phyloP scores from a whole-genome alignment of 2,329 filamentous ascomycete genomes.

The Stachybotrys chlorohalonatus region DNA sequence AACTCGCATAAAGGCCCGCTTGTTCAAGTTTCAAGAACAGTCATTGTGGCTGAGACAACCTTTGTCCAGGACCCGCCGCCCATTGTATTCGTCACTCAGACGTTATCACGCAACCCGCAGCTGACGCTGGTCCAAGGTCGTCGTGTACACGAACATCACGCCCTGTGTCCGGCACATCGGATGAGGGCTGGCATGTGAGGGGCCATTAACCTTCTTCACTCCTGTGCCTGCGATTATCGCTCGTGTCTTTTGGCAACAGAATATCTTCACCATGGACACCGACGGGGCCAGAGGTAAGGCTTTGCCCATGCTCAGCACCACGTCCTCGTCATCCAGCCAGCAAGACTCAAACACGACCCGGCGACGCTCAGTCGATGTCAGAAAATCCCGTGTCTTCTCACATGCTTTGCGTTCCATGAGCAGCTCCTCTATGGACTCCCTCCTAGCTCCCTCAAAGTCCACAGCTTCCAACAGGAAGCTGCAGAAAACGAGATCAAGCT shows the following conservation, averaged over 20 bases:
- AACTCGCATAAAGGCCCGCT: neutral
- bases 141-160: no score
- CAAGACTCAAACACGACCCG: neutral
- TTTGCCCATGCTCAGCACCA: neutral
- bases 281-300: neutral
- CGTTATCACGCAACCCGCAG: no score
- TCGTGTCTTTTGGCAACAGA: neutral
- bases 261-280: neutral
- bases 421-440: constrained; percentile 31
- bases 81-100: neutral
- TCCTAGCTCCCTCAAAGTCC: constrained; percentile 19
- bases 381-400: constrained; percentile 24
- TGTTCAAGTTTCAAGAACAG: neutral
- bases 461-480: constrained; percentile 22
- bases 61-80: neutral
- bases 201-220: no score
- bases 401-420: constrained; percentile 29
- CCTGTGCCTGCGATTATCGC: no score
- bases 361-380: constrained; percentile 13
- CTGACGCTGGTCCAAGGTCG: no score
- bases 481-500: constrained; percentile 28
- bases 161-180: no score
- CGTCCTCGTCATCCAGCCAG: neutral
- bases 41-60: neutral
- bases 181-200: no score